Conservation (phyloP, 2,329 filamentous ascomycete species). For the Claviceps pazoutovae region DNA sequence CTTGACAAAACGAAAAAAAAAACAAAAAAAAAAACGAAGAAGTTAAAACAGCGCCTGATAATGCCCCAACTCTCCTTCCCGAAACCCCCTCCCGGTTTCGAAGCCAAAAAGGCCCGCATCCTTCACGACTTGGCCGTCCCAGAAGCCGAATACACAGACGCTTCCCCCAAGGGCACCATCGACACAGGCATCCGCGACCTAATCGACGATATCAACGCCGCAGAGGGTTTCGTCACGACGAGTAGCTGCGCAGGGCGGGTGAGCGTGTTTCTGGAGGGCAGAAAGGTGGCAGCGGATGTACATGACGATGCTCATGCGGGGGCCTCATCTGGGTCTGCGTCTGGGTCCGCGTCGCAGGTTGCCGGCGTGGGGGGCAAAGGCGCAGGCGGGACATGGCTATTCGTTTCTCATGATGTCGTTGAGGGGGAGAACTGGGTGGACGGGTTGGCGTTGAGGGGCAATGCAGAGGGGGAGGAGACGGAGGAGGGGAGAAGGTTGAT, state of each 20-base stretch:
- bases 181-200: conserved; percentile 66
- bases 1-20: no score
- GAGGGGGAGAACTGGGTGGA: conserved; percentile 17
- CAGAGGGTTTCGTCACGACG: conserved; percentile 71
- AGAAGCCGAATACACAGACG: conserved; percentile 60
- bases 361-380: conserved; percentile 73
- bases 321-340: not conserved
- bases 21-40: not conserved
- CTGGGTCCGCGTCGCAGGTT: conserved; percentile 13
- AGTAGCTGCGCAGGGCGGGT: conserved; percentile 85
- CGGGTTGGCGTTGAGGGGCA: conserved; percentile 13
- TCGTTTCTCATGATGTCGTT: conserved; percentile 65
- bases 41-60: not conserved
- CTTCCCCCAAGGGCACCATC: conserved; percentile 78
- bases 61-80: conserved; percentile 17
- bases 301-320: conserved; percentile 1
- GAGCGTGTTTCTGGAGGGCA: conserved; percentile 77
- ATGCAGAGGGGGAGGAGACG: not conserved
- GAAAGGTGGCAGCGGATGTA: conserved; percentile 22
- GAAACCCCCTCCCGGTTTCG: conserved; percentile 29
- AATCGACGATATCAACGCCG: conserved; percentile 62
- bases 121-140: conserved; percentile 56
- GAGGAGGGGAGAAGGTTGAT: conserved; percentile 35
- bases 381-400: conserved; percentile 71
- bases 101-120: conserved; percentile 56